Base-by-base conservation (phyloP, 2,329 filamentous ascomycete species). In the Alternaria sp. region DNA sequence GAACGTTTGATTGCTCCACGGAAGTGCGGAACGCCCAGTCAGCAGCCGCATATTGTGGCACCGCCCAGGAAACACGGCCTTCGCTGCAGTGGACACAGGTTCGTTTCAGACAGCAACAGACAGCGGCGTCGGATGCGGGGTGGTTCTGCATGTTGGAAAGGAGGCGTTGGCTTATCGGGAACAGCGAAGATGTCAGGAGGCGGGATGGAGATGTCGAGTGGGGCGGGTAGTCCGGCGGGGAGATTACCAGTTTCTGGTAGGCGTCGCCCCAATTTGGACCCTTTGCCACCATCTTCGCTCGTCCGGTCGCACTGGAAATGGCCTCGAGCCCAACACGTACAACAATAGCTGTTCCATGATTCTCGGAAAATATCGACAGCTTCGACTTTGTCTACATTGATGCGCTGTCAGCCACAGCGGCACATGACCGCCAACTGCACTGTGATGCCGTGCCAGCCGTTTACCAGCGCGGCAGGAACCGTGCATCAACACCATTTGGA, bases 261-360 rank as follows among this genome's bases (percentile, higher is more conserved):
- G 55, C 40, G 49, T 50, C 23, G 49, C 60, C 43, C 43, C 49
- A 59, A 54, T 44, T 49, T 62, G 56, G 57, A 45, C 36, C 60
- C 50, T 54, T 55, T 46, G 32, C 23, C 43, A 50, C 58, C 44
- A 51, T 50, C 15, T 21, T 47, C 52, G 17, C 44, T 26, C 52
- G 10, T 40, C 32, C 32, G 30, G 17, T 28, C 19, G 32, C 13
- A 23, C 49, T 28, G 36, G 19, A 19, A 26, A 28, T 11, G 19
- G 28, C 49, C 15, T 36, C 49, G 12, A n/a, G 8, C 28, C 23
- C 30, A n/a, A 40, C 28, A 52, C 32, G 49, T 36, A 52, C 49
- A 19, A 12, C 23, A 17, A 51, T 3, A 23, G 13, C 17, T 23
- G 6, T 32, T 1, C 17, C 3, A 4, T 23, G 6, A 4, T n/a